These are phyloP conservation scores for Euphorbia celastroides DNA, from an alignment of 441 rosid species.

Conservation along the genomic window DNA sequence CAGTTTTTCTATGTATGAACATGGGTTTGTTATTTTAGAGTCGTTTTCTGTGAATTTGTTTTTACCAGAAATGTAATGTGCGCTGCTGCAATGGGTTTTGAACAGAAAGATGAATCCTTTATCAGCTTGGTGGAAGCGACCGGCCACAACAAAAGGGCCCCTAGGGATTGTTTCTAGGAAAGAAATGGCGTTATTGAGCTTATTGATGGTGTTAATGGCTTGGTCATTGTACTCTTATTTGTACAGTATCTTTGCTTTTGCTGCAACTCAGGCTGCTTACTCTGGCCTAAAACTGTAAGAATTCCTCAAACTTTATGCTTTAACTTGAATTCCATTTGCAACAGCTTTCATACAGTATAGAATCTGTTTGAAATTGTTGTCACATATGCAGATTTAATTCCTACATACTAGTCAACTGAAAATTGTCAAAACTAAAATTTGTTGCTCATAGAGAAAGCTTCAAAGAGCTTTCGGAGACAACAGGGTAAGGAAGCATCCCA, in stretches of 20 bases:
- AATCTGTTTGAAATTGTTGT: no score
- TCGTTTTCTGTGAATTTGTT: no score
- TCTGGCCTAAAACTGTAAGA: conserved; percentile 32
- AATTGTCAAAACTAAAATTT: no score
- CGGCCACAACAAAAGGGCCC: conserved; percentile 38
- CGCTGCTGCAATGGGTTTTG: not conserved
- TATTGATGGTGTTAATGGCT: conserved; percentile 36
- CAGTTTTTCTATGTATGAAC: no score
- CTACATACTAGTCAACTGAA: no score
- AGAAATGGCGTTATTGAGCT: conserved; percentile 32
- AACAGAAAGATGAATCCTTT: conserved; percentile 8
- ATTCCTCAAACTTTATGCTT: not conserved
- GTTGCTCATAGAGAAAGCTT: no score
- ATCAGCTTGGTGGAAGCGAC: conserved; percentile 23
- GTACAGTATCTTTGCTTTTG: conserved; percentile 24
- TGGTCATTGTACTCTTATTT: conserved; percentile 47
- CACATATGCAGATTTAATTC: no score
- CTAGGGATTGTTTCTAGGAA: conserved; percentile 40
- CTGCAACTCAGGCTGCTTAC: conserved; percentile 21
- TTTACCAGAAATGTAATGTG: not conserved
- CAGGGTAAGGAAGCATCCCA: no score
- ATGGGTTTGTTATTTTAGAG: no score
- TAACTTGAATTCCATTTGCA: not conserved
- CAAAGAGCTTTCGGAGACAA: no score
- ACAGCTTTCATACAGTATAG: no score